phyloP scores from a whole-genome alignment of 2,329 filamentous ascomycete species.

The Trichophaea hybrida region DNA sequence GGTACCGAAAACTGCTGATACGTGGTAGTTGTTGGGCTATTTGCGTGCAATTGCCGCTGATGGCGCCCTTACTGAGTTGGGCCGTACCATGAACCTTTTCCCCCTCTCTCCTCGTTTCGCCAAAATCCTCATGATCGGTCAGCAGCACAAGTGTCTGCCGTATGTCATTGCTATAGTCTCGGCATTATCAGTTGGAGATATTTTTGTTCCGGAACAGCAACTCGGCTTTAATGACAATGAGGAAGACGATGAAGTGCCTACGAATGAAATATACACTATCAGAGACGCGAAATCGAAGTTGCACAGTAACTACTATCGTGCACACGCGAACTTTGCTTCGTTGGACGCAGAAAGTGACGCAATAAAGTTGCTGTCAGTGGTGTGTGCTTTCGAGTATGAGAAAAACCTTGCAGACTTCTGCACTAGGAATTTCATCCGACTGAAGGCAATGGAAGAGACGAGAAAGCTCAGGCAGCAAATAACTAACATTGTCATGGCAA shows the following conservation, averaged over 20 bases:
- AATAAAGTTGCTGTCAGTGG: slow-evolving; percentile 75
- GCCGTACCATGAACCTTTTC: slow-evolving; percentile 72
- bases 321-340: slow-evolving; percentile 45
- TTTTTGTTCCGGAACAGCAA: slow-evolving; percentile 63
- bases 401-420: slow-evolving; percentile 54
- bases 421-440: slow-evolving; percentile 66
- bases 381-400: slow-evolving; percentile 73
- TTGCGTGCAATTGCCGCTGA: slow-evolving; percentile 60
- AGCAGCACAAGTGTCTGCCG: slow-evolving; percentile 65
- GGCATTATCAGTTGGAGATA: slow-evolving; percentile 70
- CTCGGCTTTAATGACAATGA: slow-evolving; percentile 44
- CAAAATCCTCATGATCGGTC: slow-evolving; percentile 78
- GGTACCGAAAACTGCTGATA: not conserved
- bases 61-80: slow-evolving; percentile 64
- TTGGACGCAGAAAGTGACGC: slow-evolving; percentile 75
- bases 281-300: slow-evolving; percentile 36
- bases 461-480: slow-evolving; percentile 72
- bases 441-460: slow-evolving; percentile 76
- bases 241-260: slow-evolving; percentile 49
- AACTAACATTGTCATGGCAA: slow-evolving; percentile 60
- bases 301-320: slow-evolving; percentile 42
- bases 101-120: slow-evolving; percentile 82
- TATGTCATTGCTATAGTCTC: slow-evolving; percentile 83
- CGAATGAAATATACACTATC: slow-evolving; percentile 38
- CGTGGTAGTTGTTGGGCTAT: slow-evolving; percentile 53